These are phyloP conservation scores for Saccharum hybrid DNA, from an alignment of 202 grass and related monocot species.

Conservation along the genomic window DNA sequence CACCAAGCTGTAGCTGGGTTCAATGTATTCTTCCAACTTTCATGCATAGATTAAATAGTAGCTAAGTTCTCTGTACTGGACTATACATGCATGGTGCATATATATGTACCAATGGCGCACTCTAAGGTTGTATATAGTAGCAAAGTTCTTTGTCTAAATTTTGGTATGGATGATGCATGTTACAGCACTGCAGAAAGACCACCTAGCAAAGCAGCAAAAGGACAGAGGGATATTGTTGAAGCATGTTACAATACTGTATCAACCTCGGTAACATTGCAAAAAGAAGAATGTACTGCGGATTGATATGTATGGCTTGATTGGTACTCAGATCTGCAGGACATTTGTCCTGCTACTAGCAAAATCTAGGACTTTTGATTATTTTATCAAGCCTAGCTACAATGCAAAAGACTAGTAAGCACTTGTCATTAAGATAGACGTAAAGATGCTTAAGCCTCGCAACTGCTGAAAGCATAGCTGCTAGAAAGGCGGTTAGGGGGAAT, in stretches of 20 bases:
- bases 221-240: constrained; percentile 26
- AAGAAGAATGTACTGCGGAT: constrained; percentile 38
- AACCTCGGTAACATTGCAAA: constrained; percentile 49
- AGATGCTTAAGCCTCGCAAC: constrained; percentile 52
- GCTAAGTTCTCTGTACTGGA: not conserved
- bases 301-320: constrained; percentile 48
- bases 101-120: not conserved
- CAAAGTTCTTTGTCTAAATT: not conserved
- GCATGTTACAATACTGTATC: constrained; percentile 52
- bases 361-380: constrained; percentile 47
- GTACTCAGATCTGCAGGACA: constrained; percentile 59
- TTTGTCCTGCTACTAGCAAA: constrained; percentile 43
- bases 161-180: constrained; percentile 27
- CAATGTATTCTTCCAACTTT: not conserved
- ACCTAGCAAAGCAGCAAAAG: not conserved
- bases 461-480: constrained; percentile 49
- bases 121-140: not conserved
- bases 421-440: constrained; percentile 64
- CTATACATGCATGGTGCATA: not conserved
- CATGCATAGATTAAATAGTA: not conserved
- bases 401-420: constrained; percentile 59
- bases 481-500: constrained; percentile 58
- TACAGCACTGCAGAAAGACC: constrained; percentile 37
- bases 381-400: constrained; percentile 39
- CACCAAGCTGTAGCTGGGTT: not conserved